A percentile compares a stretch with the other conserved stretches of the same genome.
Conservation (phyloP, 192 early-diverging fungal species). For the Entomortierella chlamydospora region DNA sequence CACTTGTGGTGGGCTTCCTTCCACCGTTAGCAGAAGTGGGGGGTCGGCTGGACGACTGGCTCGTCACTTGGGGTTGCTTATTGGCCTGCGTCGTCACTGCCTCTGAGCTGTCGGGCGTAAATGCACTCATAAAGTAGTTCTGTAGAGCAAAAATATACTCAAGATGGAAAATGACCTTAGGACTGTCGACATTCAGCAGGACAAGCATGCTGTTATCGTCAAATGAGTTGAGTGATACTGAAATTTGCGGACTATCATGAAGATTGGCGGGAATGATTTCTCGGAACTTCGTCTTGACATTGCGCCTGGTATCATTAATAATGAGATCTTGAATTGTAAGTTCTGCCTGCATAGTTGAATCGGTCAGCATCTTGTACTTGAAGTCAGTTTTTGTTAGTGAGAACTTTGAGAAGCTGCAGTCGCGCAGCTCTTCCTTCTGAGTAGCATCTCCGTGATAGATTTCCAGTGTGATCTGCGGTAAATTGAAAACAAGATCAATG, state of each 20-base stretch:
- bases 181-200: slow-evolving; percentile 82
- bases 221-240: slow-evolving; percentile 54
- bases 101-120: slow-evolving; percentile 32
- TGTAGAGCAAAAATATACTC: slow-evolving; percentile 87
- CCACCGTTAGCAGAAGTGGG: slow-evolving; percentile 14
- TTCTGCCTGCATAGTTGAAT: slow-evolving; percentile 77
- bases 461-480: slow-evolving; percentile 85
- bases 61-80: slow-evolving; percentile 6
- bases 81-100: background rate
- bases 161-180: slow-evolving; percentile 85
- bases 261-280: slow-evolving; percentile 84
- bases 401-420: slow-evolving; percentile 64
- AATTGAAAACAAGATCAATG: slow-evolving; percentile 68
- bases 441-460: slow-evolving; percentile 74
- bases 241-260: slow-evolving; percentile 71
- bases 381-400: slow-evolving; percentile 62
- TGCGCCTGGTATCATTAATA: slow-evolving; percentile 83
- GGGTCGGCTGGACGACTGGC: slow-evolving; percentile 4
- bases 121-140: slow-evolving; percentile 80
- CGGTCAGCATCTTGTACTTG: slow-evolving; percentile 67
- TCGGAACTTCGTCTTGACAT: slow-evolving; percentile 81
- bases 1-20: slow-evolving; percentile 14
- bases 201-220: slow-evolving; percentile 64
- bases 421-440: slow-evolving; percentile 59
- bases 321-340: slow-evolving; percentile 75